phyloP scores from a whole-genome alignment of 169 alveolate genomes.

The Eimeria tenella region DNA sequence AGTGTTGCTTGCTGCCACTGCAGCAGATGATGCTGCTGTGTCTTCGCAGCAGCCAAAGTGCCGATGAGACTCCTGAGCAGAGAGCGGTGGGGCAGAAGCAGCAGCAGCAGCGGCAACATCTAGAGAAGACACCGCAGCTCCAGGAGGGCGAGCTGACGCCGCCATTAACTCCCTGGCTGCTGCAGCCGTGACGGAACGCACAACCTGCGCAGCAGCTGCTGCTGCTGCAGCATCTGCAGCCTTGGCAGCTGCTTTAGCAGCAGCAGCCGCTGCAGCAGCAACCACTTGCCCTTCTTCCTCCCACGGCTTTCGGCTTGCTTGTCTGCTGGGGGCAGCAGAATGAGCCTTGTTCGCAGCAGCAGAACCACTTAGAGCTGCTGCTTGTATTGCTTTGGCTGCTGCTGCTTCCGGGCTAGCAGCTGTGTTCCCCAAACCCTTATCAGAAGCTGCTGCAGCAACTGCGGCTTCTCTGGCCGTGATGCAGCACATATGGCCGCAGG shows the following conservation, averaged over 20 bases:
- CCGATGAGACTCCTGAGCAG: background rate
- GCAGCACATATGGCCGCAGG: background rate
- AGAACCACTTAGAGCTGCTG: background rate
- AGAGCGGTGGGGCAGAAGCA: background rate
- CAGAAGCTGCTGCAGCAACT: background rate
- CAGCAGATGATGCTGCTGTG: background rate
- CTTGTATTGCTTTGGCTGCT: background rate
- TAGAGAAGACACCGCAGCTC: background rate
- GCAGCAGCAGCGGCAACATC: background rate
- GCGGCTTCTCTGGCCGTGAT: background rate
- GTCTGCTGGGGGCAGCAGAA: background rate
- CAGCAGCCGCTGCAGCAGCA: background rate
- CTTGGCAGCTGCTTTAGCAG: background rate
- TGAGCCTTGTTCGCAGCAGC: background rate
- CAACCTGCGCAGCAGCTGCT: slow-evolving; percentile 10
- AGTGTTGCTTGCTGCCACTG: background rate
- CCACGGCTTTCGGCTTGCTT: background rate
- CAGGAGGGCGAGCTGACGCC: background rate
- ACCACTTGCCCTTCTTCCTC: background rate
- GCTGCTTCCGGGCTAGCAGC: background rate
- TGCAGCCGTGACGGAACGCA: background rate
- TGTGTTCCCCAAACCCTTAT: too few relatives aligned
- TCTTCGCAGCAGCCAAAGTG: background rate
- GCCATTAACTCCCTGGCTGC: background rate
- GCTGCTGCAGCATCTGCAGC: slow-evolving; percentile 12